Percentiles rank a stretch among this genome's conserved stretches.
These are phyloP conservation scores for Cryptococcus sp. DNA, from an alignment of 1,284 basidiomycete genomes.

Conservation along the genomic window DNA sequence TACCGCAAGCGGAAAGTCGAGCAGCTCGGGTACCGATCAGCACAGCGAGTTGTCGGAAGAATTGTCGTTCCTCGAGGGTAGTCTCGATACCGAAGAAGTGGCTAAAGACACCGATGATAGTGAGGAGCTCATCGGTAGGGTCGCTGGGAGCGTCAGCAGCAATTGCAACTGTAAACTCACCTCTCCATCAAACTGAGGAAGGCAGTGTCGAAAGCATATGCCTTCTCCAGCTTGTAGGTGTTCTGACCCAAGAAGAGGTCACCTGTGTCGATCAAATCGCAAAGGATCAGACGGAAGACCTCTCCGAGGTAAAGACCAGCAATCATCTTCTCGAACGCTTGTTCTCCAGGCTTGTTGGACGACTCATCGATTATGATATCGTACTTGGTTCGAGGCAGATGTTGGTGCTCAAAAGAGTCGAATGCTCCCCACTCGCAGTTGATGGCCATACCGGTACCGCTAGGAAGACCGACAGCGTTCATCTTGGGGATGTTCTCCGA, in stretches of 20 bases:
- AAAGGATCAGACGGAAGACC: conserved; percentile 86
- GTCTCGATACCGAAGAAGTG: conserved; percentile 94
- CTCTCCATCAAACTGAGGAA: conserved; percentile 95
- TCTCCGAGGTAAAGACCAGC: conserved; percentile 97
- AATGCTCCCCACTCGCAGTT: conserved; percentile 87
- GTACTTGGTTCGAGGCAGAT: conserved; percentile 87
- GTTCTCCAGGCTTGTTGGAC: conserved; percentile 95
- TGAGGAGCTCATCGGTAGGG: conserved; percentile 94
- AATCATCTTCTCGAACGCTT: conserved; percentile 86
- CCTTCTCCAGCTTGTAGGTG: conserved; percentile 92
- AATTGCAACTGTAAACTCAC: conserved; percentile 44
- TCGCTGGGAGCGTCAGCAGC: conserved; percentile 55
- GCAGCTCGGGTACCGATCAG: conserved; percentile 86
- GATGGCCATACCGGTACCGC: conserved; percentile 80
- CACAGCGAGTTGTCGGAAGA: conserved; percentile 86
- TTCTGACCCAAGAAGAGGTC: conserved; percentile 96
- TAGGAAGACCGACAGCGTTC: conserved; percentile 60
- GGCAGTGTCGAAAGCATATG: conserved; percentile 91
- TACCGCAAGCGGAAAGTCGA: conserved; percentile 82
- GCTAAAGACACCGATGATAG: conserved; percentile 91
- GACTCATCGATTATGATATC: conserved; percentile 86
- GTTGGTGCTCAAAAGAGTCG: conserved; percentile 91
- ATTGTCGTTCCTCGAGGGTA: conserved; percentile 86
- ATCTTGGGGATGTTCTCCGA: conserved; percentile 73
- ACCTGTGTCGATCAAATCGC: conserved; percentile 93